Conservation (phyloP, 2,329 filamentous ascomycete species). For the Fusarium circinatum region DNA sequence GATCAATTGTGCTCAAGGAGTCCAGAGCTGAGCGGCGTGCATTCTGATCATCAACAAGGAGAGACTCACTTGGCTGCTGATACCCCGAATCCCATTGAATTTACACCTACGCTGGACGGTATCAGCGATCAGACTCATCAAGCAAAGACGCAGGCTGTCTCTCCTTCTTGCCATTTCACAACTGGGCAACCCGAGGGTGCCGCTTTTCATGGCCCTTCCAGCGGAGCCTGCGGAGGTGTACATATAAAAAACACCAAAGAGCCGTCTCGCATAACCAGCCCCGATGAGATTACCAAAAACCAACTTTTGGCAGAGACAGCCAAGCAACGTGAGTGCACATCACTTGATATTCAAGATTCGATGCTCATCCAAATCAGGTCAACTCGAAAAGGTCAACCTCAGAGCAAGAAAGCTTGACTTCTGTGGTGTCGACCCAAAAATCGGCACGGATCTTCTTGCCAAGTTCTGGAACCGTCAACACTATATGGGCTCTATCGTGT, state of each 20-base stretch:
- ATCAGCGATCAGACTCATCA: background rate
- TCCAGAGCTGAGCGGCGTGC: accelerated
- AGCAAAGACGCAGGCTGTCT: background rate
- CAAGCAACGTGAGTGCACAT: constrained; percentile 18
- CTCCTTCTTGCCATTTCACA: background rate
- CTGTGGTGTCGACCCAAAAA: constrained; percentile 50
- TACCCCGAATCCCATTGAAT: accelerated
- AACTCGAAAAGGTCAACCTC: constrained; percentile 4
- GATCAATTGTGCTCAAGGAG: constrained; percentile 42
- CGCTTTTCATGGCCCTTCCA: constrained; percentile 41
- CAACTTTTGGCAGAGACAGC: constrained; percentile 30
- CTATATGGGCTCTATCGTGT: constrained; percentile 55
- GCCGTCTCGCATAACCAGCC: accelerated
- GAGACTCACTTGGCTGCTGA: accelerated
- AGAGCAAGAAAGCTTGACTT: constrained; percentile 1
- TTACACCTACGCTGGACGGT: accelerated
- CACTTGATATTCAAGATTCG: constrained; percentile 8
- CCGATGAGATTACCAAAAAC: background rate
- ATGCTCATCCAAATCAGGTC: background rate
- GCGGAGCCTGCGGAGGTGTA: constrained; percentile 7
- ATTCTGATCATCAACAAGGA: background rate
- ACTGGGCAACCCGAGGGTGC: constrained; percentile 17
- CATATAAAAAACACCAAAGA: background rate
- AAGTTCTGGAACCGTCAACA: constrained; percentile 66
- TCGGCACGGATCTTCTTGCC: constrained; percentile 61